These are phyloP conservation scores for Licmophora abbreviata DNA, from an alignment of 108 stramenopile genomes.

Conservation along the genomic window DNA sequence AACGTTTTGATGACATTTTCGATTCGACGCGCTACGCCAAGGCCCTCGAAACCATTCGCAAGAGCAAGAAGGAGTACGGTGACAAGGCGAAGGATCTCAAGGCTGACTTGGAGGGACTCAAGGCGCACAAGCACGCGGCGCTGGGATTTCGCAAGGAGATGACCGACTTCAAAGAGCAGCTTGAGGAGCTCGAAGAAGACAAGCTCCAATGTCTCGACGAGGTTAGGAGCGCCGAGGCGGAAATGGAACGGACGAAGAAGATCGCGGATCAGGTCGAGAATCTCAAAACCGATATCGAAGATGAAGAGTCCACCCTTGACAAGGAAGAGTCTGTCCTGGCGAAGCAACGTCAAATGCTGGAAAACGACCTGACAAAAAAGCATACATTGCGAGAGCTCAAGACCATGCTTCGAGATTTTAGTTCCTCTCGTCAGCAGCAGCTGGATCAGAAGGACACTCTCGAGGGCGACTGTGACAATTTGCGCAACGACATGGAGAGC, in stretches of 20 bases:
- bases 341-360: conserved; percentile 34
- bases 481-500: conserved; percentile 18
- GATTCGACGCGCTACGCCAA: conserved; percentile 85
- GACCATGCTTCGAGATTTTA: conserved; percentile 50
- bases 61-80: conserved; percentile 66
- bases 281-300: conserved; percentile 25
- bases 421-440: conserved; percentile 27
- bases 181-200: conserved; percentile 63
- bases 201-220: conserved; percentile 24
- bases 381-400: conserved; percentile 44
- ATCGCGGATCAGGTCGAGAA: conserved; percentile 29
- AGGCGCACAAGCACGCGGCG: conserved; percentile 76
- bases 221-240: conserved; percentile 30
- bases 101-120: conserved; percentile 73
- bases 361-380: conserved; percentile 54
- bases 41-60: conserved; percentile 90
- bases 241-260: conserved; percentile 29
- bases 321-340: conserved; percentile 25
- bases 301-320: conserved; percentile 15
- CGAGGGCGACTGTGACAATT: conserved; percentile 10
- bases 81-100: conserved; percentile 70
- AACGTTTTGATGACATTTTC: conserved; percentile 99
- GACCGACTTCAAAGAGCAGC: no score
- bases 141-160: conserved; percentile 63
- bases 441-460: conserved; percentile 21